Percentiles rank a stretch among this genome's conserved stretches.
Conservation (phyloP, 208 protist genomes). For the Zelonia costaricensis region DNA sequence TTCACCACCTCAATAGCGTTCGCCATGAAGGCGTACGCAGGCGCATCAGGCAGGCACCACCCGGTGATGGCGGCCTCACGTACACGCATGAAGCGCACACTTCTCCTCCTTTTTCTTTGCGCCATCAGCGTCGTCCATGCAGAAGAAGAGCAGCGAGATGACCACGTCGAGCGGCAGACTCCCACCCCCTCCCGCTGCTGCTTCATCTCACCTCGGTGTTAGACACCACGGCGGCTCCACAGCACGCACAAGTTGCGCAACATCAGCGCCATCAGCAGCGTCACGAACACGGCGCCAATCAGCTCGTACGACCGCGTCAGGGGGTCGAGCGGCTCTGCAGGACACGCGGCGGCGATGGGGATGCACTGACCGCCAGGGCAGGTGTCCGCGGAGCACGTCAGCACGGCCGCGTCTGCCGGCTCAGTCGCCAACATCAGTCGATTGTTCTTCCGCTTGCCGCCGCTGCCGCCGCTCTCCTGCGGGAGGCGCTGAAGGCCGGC, state of each 20-base stretch:
- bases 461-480: background rate
- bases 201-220: no score
- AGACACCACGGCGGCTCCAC: no score
- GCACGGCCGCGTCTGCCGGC: background rate
- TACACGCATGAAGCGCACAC: no score
- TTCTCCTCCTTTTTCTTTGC: no score
- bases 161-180: no score
- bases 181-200: no score
- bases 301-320: constrained; percentile 19
- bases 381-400: constrained; percentile 1
- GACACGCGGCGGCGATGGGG: background rate
- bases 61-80: no score
- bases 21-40: no score
- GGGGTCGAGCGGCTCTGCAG: background rate
- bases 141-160: background rate
- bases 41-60: no score
- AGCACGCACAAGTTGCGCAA: constrained; percentile 6
- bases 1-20: no score
- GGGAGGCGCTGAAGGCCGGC: background rate
- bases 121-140: no score
- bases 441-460: no score
- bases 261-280: background rate
- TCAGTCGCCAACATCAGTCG: background rate
- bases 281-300: constrained; percentile 1
- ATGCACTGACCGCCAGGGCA: constrained; percentile 14